Evolutionary conservation across 148 eudicot genomes (phyloP).

Genomic region (Polygonum maritimum): DNA sequence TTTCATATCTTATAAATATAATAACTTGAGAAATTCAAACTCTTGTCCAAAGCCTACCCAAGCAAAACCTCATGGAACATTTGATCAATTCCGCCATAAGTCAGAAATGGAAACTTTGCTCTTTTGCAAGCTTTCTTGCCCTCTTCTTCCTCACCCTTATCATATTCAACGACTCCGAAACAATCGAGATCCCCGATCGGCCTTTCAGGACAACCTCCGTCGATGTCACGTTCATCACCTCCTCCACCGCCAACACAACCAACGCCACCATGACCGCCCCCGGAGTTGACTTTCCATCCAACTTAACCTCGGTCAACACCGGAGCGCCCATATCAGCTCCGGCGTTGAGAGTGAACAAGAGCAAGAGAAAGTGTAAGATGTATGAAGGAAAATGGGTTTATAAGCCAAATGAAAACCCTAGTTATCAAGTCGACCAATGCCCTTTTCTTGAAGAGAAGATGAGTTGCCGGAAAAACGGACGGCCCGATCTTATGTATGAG

Average conservation of each 20-base stretch:
- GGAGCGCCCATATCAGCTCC: neutral
- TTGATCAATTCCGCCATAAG: slow-evolving; percentile 9
- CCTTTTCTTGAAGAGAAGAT: slow-evolving; percentile 22
- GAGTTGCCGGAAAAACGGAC: slow-evolving; percentile 21
- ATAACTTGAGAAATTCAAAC: too few relatives aligned
- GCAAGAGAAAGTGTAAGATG: slow-evolving; percentile 14
- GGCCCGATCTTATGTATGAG: slow-evolving; percentile 22
- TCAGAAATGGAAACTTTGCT: slow-evolving; percentile 1
- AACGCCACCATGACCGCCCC: neutral
- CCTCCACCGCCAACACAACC: neutral
- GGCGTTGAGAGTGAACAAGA: neutral
- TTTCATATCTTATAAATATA: too few relatives aligned
- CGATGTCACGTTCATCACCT: neutral
- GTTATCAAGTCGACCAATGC: slow-evolving; percentile 12
- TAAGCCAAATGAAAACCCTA: slow-evolving; percentile 13
- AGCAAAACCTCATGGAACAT: neutral
- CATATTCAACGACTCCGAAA: neutral
- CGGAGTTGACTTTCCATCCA: neutral
- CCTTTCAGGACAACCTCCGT: neutral
- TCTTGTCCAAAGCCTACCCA: neutral
- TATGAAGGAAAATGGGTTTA: slow-evolving; percentile 30
- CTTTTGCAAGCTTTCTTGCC: neutral
- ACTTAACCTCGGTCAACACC: neutral
- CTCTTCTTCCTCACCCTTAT: neutral
- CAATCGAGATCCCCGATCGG: neutral